A percentile compares a stretch with the other conserved stretches of the same genome.
phyloP scores from a whole-genome alignment of 148 eudicot genomes.

The Arctostaphylos glauca region DNA sequence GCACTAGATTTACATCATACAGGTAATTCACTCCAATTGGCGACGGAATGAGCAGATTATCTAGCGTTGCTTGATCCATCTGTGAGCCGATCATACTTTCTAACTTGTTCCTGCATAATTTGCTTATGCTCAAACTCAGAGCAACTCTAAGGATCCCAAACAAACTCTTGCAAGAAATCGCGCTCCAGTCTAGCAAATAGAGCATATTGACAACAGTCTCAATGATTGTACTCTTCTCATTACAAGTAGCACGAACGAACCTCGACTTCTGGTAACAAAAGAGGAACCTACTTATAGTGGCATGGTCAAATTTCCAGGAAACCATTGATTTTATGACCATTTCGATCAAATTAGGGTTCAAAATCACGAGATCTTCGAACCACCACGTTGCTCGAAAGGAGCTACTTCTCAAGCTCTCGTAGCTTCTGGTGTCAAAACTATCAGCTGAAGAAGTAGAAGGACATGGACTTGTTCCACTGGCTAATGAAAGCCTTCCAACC shows the following conservation, averaged over 20 bases:
- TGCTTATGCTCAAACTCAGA: slow-evolving; percentile 31
- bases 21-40: slow-evolving; percentile 37
- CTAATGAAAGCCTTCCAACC: slow-evolving; percentile 41
- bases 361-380: slow-evolving; percentile 59
- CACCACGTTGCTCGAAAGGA: slow-evolving; percentile 55
- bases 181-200: slow-evolving; percentile 36
- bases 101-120: slow-evolving; percentile 31
- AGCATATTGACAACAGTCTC: slow-evolving; percentile 46
- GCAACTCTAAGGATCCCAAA: slow-evolving; percentile 48
- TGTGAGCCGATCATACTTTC: slow-evolving; percentile 61
- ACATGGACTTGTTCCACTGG: slow-evolving; percentile 60
- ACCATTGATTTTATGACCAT: slow-evolving; percentile 38
- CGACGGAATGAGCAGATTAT: slow-evolving; percentile 63
- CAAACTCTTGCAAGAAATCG: slow-evolving; percentile 51
- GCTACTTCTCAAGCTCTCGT: slow-evolving; percentile 54
- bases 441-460: slow-evolving; percentile 63
- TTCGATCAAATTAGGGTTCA: slow-evolving; percentile 36
- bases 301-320: slow-evolving; percentile 49
- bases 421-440: slow-evolving; percentile 65
- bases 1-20: slow-evolving; percentile 69
- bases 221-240: slow-evolving; percentile 42
- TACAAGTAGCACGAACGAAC: slow-evolving; percentile 29
- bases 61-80: slow-evolving; percentile 67
- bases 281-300: slow-evolving; percentile 49
- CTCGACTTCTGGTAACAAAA: slow-evolving; percentile 65